Conservation (phyloP, 257 asterid species). For the Gentiana macrophylla region DNA sequence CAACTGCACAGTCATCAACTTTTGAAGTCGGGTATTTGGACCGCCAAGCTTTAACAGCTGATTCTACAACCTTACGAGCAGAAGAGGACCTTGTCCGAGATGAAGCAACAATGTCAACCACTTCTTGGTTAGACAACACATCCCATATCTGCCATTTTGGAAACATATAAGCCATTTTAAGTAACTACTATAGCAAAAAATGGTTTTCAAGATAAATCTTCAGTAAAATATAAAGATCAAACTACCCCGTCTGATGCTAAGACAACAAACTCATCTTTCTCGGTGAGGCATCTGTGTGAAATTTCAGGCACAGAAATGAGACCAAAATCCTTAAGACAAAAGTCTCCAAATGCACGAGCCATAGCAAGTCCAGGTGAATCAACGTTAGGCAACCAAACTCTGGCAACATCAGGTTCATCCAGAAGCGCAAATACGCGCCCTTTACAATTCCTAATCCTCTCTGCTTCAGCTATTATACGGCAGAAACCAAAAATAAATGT, state of each 20-base stretch:
- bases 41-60: constrained; percentile 69
- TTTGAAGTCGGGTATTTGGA: constrained; percentile 68
- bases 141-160: constrained; percentile 60
- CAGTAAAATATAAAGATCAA: background rate
- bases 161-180: background rate
- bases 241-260: constrained; percentile 84
- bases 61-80: constrained; percentile 51
- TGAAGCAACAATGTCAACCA: constrained; percentile 48
- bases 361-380: constrained; percentile 91
- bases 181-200: background rate
- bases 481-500: background rate
- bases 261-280: constrained; percentile 66
- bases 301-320: constrained; percentile 79
- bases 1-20: constrained; percentile 76
- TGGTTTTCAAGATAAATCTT: background rate
- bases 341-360: constrained; percentile 96
- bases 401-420: constrained; percentile 74
- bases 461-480: constrained; percentile 59
- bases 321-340: constrained; percentile 81
- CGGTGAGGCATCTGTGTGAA: constrained; percentile 53
- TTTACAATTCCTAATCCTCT: constrained; percentile 65
- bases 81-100: constrained; percentile 47
- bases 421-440: constrained; percentile 83
- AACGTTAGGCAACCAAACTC: constrained; percentile 80
- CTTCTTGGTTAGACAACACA: constrained; percentile 78